Conservation (phyloP, 225 moss, liverwort and hornwort species). For the Takakia lepidozioides region DNA sequence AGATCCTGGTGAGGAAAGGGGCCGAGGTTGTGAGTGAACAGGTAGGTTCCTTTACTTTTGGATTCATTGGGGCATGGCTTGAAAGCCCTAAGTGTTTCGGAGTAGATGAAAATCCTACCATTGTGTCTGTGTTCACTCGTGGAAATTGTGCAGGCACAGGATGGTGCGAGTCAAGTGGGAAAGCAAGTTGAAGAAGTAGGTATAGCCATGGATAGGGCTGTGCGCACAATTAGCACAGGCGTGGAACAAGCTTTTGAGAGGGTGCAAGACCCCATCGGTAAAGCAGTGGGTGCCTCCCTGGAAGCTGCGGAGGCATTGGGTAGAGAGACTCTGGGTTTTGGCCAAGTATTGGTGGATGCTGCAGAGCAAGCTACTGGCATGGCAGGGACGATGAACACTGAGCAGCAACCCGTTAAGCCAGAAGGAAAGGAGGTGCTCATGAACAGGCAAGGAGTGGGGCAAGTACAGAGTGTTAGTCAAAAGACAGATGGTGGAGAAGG, state of each 20-base stretch:
- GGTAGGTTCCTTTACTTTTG: no score
- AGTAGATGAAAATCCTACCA: no score
- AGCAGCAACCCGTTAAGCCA: conserved; percentile 10
- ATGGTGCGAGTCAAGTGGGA: conserved; percentile 12
- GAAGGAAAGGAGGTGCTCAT: conserved; percentile 1
- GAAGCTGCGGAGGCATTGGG: conserved; percentile 48
- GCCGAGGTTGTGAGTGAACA: conserved; percentile 19
- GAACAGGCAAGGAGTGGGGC: conserved; percentile 3
- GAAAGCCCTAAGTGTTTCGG: no score
- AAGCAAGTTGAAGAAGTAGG: conserved; percentile 11
- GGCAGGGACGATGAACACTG: conserved; percentile 7
- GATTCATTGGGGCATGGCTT: no score
- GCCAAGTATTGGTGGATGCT: conserved; percentile 45
- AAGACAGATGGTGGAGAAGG: no score
- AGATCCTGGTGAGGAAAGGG: conserved; percentile 17
- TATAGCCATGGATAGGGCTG: conserved; percentile 14
- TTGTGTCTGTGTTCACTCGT: no score
- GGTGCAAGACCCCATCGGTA: conserved; percentile 55
- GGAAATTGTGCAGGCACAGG: conserved; percentile 15
- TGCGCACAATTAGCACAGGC: conserved; percentile 21
- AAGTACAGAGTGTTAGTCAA: conserved; percentile 1
- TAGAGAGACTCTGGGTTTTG: conserved; percentile 46
- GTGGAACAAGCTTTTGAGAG: conserved; percentile 46
- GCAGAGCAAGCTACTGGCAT: conserved; percentile 66
- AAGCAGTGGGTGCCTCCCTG: conserved; percentile 37